Base-by-base conservation (phyloP, 2,329 filamentous ascomycete genomes). In the Colletotrichum brevisporum region DNA sequence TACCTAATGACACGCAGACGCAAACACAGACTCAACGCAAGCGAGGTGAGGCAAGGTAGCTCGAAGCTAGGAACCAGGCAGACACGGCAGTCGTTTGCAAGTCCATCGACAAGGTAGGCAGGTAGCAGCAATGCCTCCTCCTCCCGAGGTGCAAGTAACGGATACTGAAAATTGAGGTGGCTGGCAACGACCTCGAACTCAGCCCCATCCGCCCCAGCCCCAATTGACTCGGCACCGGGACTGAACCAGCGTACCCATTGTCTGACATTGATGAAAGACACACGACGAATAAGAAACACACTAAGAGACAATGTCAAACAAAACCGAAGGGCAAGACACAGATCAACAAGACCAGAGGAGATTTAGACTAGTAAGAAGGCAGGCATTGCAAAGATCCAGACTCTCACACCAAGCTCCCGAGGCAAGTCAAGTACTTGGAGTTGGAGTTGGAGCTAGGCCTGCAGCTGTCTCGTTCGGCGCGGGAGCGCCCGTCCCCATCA, bases 121-220 rank as follows among this genome's bases (percentile, higher is more conserved):
- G 43, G 51, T 51, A 69, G 36, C 50, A 51, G 31, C 31, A 36
- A 36, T 36, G 31, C 31, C 31, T 36, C 31, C 21, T 24, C 21
- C 21, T 24, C 21, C 21, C 21, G 21, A 24, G 21, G 21, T 24
- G 21, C 21, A 24, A 24, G 45, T 48, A 48, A 13, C 15, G 18
- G 45, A 21, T 48, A 21, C 5, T 50, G 50, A 69, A 66, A 36
- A 69, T 56, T 52, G 26, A 39, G 67, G 67, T 69, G 67, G 63
- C 51, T 69, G 67, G 66, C 36, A 55, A 16, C 31, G 57, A 50
- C 66, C 31, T 68, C 41, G 54, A 52, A 51, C 24, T 18, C 47
- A 43, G 43, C 36, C 47, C 57, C n/a, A 48, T 12, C 47, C 16
- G 18, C 45, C 18, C n/a, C 21, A 16, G 18, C 45, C 18, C n/a